Base-by-base conservation (phyloP, 148 eudicot genomes). In the Rhododendron kiyosumense region DNA sequence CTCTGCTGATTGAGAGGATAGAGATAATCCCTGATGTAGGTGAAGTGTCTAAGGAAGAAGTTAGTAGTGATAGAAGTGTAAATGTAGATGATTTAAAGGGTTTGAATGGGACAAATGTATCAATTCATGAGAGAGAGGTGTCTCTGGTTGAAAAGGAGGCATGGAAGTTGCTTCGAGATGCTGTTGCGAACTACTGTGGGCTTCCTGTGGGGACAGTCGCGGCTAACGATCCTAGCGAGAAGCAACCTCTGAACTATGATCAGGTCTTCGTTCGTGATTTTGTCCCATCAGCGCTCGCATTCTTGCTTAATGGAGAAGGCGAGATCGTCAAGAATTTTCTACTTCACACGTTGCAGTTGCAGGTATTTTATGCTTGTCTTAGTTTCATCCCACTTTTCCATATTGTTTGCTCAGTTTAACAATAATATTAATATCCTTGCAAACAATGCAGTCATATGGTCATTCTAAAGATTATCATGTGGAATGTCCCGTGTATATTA, bases 231-330 rank as follows among this genome's bases (percentile, higher is more conserved):
- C 91, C 93, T 7, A 91, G 89, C 83, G 94, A 93, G 81, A 88
- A 88, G 84, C 89, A 81, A 88, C 91, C 91, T 0, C 85, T 91
- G 78, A 94, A 96, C 83, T 96, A 94, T 89, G 98, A 96, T 83
- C 99, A 94, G 87, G 96, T 94, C 75, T 94, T 96, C 74, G 89
- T 96, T 49, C 95, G 99, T 41, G 99, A 96, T 88, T 96, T 96
- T 87, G 93, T 94, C 67, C 99, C 99, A 0, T 93, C 97, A 0
- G 99, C 96, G 63, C 91, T 96, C 85, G 98, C 99, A 7, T 96
- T 96, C 85, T 88, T 96, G 88, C 96, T 96, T 51, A 95, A 94
- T 82, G 99, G 99, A 73, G 98, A 96, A 87, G 92, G 87, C 3
- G 96, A 94, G 36, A 92, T 96, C 54, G 99, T 96, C 84, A 94